Percentiles rank a stretch among this genome's conserved stretches.
Conservation (phyloP, 2,329 filamentous ascomycete species). For the Pestalotiopsis sp. region DNA sequence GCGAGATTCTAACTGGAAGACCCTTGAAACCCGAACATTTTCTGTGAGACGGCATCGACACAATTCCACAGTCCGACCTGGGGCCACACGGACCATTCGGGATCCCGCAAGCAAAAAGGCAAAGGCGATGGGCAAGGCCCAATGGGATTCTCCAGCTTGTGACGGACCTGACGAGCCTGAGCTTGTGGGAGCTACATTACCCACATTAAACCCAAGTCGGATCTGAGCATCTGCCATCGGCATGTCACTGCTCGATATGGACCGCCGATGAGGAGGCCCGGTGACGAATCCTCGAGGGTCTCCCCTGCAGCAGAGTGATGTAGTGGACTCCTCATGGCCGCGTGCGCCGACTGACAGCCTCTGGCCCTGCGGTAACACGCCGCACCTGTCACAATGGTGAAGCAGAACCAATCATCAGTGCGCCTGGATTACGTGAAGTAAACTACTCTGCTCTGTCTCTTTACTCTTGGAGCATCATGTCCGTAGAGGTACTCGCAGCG, state of each 20-base stretch:
- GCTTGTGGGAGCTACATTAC: no score
- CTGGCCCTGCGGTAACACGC: not conserved
- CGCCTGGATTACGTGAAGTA: not conserved
- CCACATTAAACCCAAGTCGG: not conserved
- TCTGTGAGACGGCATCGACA: no score
- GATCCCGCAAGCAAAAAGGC: not conserved
- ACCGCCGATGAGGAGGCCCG: not conserved
- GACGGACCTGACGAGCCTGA: not conserved
- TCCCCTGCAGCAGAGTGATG: not conserved
- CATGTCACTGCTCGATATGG: not conserved
- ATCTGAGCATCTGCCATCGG: not conserved
- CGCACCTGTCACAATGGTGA: conserved; percentile 9
- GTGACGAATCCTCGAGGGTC: not conserved
- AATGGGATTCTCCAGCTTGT: not conserved
- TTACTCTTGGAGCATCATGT: no score
- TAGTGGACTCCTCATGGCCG: not conserved
- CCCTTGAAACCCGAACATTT: not conserved
- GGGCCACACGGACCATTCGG: not conserved
- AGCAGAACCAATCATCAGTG: not conserved
- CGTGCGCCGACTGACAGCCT: not conserved
- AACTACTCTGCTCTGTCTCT: no score
- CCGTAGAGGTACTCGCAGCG: no score
- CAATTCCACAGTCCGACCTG: not conserved
- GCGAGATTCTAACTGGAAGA: not conserved
- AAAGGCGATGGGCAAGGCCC: not conserved